Evolutionary conservation across 257 asterid genomes (phyloP), one percentile per base, ranked within the genome.

Genomic region (Cynanchum wilfordii): DNA sequence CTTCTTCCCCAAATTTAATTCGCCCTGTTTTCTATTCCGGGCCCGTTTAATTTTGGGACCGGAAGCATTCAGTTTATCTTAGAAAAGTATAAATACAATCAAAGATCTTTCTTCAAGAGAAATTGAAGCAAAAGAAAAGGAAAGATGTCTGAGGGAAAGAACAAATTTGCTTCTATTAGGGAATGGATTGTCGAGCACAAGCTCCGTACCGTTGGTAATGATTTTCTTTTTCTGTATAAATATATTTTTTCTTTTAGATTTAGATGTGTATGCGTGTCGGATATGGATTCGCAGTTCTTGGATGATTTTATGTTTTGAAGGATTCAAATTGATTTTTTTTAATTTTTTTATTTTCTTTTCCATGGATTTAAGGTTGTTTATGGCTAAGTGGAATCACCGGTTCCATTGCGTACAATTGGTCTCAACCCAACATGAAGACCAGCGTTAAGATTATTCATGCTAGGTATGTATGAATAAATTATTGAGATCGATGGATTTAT

Each of bases 361-460:
- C 11, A 22, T 56, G 76, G 75, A 68, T 76, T 70, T 80, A 73
- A 81, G 87, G 85, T 54, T 78, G 79, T 38, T 77, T 78, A 70
- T 69, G 71, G 74, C 79, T 79, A 50, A 90, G 93, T 79, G 98
- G 95, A 73, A 82, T 90, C 11, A 83, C 88, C 77, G 95, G 96
- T 42, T 93, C 98, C 49, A 56, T 90, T 89, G 96, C 98, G 22
- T 93, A 89, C 79, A 93, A 93, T 79, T 93, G 97, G 97, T 90
- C 98, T 74, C 95, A 85, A 59, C 97, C 98, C 24, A 81, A 87
- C 36, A 93, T 93, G 98, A 93, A 93, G 78, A 84, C 95, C 50
- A 93, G 95, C 75, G 96, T 90, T 72, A 93, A 84, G 91, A 87
- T 93, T 49, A 89, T 93, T 84, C 98, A 93, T 72, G 97, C 97